Evolutionary conservation across 169 alveolate genomes (phyloP).

Genomic region (Plasmodium adleri): DNA sequence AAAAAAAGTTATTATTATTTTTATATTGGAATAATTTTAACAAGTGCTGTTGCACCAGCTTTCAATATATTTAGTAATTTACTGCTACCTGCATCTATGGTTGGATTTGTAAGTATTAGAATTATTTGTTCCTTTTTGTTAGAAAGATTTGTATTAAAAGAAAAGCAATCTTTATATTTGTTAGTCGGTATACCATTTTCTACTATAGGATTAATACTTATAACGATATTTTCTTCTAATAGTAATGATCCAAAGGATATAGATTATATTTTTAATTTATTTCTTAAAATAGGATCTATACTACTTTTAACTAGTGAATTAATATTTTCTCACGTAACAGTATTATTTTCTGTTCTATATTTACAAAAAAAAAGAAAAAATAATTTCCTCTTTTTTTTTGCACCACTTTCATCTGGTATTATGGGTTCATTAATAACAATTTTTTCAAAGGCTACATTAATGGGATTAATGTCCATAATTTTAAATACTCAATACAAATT

Average conservation of each 20-base stretch:
- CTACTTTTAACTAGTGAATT: constrained; percentile 13
- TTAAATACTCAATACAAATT: constrained; percentile 12
- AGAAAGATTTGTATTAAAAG: constrained; percentile 29
- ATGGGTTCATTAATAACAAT: constrained; percentile 39
- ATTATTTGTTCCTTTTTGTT: constrained; percentile 32
- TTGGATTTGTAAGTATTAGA: constrained; percentile 48
- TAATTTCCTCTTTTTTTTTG: constrained; percentile 17
- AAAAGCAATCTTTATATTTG: constrained; percentile 21
- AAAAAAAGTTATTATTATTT: constrained; percentile 25
- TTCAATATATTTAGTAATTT: constrained; percentile 28
- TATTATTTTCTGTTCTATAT: constrained; percentile 1
- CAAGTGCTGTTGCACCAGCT: constrained; percentile 42
- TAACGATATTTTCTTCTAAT: constrained; percentile 20
- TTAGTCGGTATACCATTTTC: constrained; percentile 46
- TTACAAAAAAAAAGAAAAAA: constrained; percentile 1
- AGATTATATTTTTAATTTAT: constrained; percentile 26
- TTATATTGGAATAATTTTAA: constrained; percentile 30
- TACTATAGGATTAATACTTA: constrained; percentile 18
- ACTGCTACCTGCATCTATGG: constrained; percentile 36
- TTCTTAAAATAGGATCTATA: constrained; percentile 19
- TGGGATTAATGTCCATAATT: constrained; percentile 36
- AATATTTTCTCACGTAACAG: constrained; percentile 9
- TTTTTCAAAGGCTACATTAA: constrained; percentile 31
- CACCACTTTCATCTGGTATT: constrained; percentile 42
- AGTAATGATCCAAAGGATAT: constrained; percentile 4